These are phyloP conservation scores for Ceratobasidium sp. DNA, from an alignment of 1,284 basidiomycete species.

Conservation along the genomic window DNA sequence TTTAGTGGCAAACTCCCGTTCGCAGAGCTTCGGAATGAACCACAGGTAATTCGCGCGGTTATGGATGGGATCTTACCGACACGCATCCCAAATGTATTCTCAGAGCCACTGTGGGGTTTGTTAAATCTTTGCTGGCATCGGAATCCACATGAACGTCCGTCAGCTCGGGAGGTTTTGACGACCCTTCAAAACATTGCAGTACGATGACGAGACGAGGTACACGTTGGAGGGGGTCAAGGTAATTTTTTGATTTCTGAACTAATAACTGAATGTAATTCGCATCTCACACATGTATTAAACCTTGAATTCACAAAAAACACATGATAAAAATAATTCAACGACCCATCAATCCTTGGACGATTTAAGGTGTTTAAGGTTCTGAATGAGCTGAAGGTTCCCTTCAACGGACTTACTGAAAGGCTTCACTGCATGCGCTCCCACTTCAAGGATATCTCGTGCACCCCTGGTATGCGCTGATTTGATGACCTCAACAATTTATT, in stretches of 20 bases:
- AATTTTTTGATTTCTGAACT: no score
- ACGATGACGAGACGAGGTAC: no score
- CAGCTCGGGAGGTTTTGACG: slow-evolving; percentile 16
- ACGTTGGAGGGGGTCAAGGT: no score
- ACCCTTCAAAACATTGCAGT: background rate
- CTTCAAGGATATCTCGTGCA: no score
- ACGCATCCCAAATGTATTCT: slow-evolving; percentile 10
- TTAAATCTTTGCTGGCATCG: slow-evolving; percentile 18
- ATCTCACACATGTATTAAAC: background rate
- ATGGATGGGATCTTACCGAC: slow-evolving; percentile 15
- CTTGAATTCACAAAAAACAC: background rate
- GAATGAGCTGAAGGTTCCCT: no score
- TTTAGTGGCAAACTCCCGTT: slow-evolving; percentile 37
- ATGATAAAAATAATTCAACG: background rate
- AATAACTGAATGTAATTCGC: background rate
- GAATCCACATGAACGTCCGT: slow-evolving; percentile 22
- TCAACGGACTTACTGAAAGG: no score
- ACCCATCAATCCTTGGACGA: no score
- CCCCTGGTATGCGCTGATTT: no score
- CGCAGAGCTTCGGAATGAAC: slow-evolving; percentile 10
- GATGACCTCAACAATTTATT: no score
- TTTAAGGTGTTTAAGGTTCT: no score
- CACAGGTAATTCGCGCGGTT: slow-evolving; percentile 31
- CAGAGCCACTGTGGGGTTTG: slow-evolving; percentile 17
- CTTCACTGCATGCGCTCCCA: no score